Evolutionary conservation across 129 eudicot genomes (phyloP), one percentile per base, ranked within the genome.

Genomic region (Helianthus tuberosus): DNA sequence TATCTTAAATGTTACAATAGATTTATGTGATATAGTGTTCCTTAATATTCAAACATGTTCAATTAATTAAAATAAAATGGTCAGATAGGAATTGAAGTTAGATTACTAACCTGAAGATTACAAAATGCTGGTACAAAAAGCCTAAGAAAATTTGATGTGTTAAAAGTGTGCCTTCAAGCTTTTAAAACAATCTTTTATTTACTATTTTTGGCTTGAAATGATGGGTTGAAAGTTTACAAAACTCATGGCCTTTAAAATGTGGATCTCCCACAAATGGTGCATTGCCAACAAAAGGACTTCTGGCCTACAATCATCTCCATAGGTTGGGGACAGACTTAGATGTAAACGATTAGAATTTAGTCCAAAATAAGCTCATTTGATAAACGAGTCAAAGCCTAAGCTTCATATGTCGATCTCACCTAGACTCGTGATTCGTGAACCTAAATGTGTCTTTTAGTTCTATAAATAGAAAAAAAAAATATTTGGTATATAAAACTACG

Each of bases 191-290:
- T 29, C 50, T 49, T 70, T 67, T 76, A n/a, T 64, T 29, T 64
- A 75, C 79, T 62, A 79, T 71, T 52, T 43, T 53, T 50, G 79
- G 74, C 60, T 75, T 50, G 20, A 69, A 64, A 74, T 14, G 60
- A 52, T 55, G 12, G 57, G 17, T 68, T 60, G 59, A 68, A 59
- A 69, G 23, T 54, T 44, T 36, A 29, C n/a, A 74, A 55, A 83
- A 66, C 36, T 25, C 10, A 35, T 76, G 81, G 87, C 77, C 66
- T 64, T 72, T 60, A 61, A 59, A 61, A 80, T 48, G 76, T 72
- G 72, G 73, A 76, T 15, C 55, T 74, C 84, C 82, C 88, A 76
- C 75, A 77, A 46, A 38, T 64, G 77, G 61, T 78, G 82, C 73
- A 41, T 8, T 10, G 53, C 77, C 77, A 64, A 64, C 52, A 41